These are phyloP conservation scores for Leccinellum luteum DNA, from an alignment of 768 basidiomycete species.

Conservation along the genomic window DNA sequence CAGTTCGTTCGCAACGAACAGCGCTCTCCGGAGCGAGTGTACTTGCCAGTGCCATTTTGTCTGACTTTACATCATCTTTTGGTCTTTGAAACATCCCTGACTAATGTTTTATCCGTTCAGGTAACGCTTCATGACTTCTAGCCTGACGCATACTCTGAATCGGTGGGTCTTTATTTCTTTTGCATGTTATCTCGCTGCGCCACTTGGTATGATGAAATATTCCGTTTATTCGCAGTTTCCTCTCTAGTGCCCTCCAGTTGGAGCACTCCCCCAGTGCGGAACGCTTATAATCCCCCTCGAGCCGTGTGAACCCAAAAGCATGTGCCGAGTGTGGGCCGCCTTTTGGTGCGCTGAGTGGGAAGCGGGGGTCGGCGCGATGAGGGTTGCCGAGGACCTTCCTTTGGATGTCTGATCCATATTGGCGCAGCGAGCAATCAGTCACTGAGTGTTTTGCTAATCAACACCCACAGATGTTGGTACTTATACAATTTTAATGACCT, in stretches of 20 bases:
- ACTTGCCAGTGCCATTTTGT: slow-evolving; percentile 90
- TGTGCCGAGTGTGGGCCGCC: slow-evolving; percentile 64
- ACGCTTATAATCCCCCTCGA: slow-evolving; percentile 70
- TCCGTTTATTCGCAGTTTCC: slow-evolving; percentile 87
- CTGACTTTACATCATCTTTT: slow-evolving; percentile 44
- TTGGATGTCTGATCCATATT: slow-evolving; percentile 77
- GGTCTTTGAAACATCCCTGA: neutral
- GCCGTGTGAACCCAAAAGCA: slow-evolving; percentile 69
- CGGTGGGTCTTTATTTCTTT: slow-evolving; percentile 25
- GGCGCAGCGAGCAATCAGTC: slow-evolving; percentile 23
- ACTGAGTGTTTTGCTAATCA: slow-evolving; percentile 1
- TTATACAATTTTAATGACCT: neutral
- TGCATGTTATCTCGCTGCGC: slow-evolving; percentile 16
- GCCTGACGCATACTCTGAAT: neutral
- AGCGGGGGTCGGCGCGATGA: slow-evolving; percentile 72
- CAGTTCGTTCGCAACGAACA: slow-evolving; percentile 75
- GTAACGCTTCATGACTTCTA: neutral
- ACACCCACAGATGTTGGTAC: slow-evolving; percentile 1
- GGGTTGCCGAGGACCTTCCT: slow-evolving; percentile 72
- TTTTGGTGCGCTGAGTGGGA: slow-evolving; percentile 66
- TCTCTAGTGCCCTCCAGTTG: slow-evolving; percentile 64
- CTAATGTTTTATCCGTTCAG: slow-evolving; percentile 18
- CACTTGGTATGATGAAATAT: slow-evolving; percentile 50
- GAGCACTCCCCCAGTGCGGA: slow-evolving; percentile 74
- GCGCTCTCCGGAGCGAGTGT: slow-evolving; percentile 62